Evolutionary conservation across 345 rosid genomes (phyloP), one percentile per base, ranked within the genome.

Genomic region (Geranium brycei): DNA sequence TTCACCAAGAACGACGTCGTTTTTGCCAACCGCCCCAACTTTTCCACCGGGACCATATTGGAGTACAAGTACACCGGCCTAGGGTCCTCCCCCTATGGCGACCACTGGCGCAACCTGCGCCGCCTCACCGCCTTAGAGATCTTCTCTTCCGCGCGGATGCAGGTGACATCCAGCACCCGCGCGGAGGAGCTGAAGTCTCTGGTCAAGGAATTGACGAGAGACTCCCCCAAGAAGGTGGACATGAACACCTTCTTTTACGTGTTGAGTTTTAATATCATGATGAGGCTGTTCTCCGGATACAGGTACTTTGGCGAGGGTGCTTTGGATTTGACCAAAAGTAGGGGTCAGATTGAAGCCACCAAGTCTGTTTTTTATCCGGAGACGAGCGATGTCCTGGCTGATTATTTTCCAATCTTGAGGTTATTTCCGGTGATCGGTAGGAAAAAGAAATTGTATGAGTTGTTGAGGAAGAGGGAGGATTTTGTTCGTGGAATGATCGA

Each of bases 241-340:
- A n/a, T 67, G 60, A 61, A 41, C 53, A 8, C 23, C 2, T 30
- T 58, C 17, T 67, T 67, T 18, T 35, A 23, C 11, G 47, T 51
- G 15, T 30, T 31, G 16, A 15, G 31, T 4, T 51, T 67, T 8
- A 67, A 67, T n/a, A 14, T 60, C 38, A 51, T 67, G 57, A 55
- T 53, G 60, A 68, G 60, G 64, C 32, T 61, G 18, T 19, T 68
- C 51, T 59, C 41, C 2, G 70, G 60, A 7, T 51, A 68, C 51
- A 68, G 70, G 40, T 1, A 68, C 51, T 68, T n/a, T 14, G 64
- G 64, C 11, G 51, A 53, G 16, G 65, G 51, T 18, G 41, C 4
- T 35, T 35, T 35, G 17, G 40, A 0, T 10, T 13, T 35, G 5
- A 31, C 31, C 30, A 60, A 61, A 30, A 64, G 58, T 17, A 19